phyloP scores from a whole-genome alignment of 2,329 filamentous ascomycete genomes.

The Aspergillus fructus region DNA sequence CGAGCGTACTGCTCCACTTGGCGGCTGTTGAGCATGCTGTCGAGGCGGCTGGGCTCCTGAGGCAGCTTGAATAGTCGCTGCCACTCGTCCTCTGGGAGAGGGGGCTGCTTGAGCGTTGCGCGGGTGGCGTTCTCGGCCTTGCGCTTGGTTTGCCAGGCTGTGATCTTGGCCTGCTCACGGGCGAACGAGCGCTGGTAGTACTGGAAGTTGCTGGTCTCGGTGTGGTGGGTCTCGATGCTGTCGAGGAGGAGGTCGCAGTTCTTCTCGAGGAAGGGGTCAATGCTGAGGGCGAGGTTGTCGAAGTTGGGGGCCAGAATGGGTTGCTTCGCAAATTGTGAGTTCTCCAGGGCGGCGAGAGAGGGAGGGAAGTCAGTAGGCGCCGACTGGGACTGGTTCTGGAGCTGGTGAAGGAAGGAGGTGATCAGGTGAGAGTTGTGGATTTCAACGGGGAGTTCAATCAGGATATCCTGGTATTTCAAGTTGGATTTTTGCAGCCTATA shows the following conservation, averaged over 20 bases:
- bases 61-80: constrained; percentile 97
- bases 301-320: constrained; percentile 80
- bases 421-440: constrained; percentile 98
- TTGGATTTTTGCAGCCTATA: constrained; percentile 88
- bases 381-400: constrained; percentile 66
- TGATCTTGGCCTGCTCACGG: constrained; percentile 94
- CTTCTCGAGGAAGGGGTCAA: constrained; percentile 98
- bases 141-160: constrained; percentile 93
- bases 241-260: constrained; percentile 95
- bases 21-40: constrained; percentile 90
- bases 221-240: constrained; percentile 96
- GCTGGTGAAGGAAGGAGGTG: constrained; percentile 90
- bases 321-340: constrained; percentile 58
- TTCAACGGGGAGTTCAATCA: constrained; percentile 82
- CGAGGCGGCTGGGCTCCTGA: constrained; percentile 85
- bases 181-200: constrained; percentile 92
- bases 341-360: constrained; percentile 74
- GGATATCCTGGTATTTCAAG: constrained; percentile 88
- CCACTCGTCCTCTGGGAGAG: constrained; percentile 96
- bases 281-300: constrained; percentile 85
- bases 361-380: constrained; percentile 72
- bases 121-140: constrained; percentile 92
- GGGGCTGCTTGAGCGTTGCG: constrained; percentile 79
- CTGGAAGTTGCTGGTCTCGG: constrained; percentile 98
- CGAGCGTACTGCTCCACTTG: constrained; percentile 98